phyloP scores from a whole-genome alignment of 164 flowering plant genomes.

The Aristolochia contorta region DNA sequence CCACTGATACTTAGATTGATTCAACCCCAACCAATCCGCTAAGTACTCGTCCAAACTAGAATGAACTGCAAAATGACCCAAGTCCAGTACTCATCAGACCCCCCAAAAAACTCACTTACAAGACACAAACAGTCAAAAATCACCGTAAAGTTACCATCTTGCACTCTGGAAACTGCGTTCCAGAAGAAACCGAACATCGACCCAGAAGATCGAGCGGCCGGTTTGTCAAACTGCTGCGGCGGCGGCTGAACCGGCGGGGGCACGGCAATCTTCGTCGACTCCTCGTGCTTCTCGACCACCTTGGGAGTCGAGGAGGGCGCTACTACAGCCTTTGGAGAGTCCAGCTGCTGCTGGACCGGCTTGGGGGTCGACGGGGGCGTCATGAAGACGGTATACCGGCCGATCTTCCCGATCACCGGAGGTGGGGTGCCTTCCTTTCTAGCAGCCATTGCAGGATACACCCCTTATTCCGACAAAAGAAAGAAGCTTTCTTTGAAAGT shows the following conservation, averaged over 20 bases:
- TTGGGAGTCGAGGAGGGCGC: slow-evolving; percentile 41
- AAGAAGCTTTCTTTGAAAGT: background rate
- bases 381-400: slow-evolving; percentile 89
- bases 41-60: slow-evolving; percentile 78
- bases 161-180: slow-evolving; percentile 65
- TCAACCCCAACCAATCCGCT: slow-evolving; percentile 87
- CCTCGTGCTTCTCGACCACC: slow-evolving; percentile 8
- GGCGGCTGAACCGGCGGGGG: slow-evolving; percentile 61
- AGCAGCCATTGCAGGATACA: slow-evolving; percentile 5
- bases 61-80: slow-evolving; percentile 46
- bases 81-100: slow-evolving; percentile 1
- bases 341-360: slow-evolving; percentile 9
- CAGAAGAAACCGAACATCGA: slow-evolving; percentile 45
- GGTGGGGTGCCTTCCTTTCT: slow-evolving; percentile 44
- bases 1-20: slow-evolving; percentile 96
- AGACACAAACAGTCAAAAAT: background rate
- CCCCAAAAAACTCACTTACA: background rate
- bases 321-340: slow-evolving; percentile 3
- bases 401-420: slow-evolving; percentile 83
- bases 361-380: slow-evolving; percentile 80
- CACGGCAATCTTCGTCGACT: slow-evolving; percentile 2
- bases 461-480: background rate
- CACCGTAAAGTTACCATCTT: slow-evolving; percentile 38
- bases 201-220: slow-evolving; percentile 10
- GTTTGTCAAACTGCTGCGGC: slow-evolving; percentile 42